Percentiles rank a stretch among this genome's conserved stretches.
Evolutionary conservation across 2,329 filamentous ascomycete species (phyloP).

Genomic region (Exserohilum rostratum): DNA sequence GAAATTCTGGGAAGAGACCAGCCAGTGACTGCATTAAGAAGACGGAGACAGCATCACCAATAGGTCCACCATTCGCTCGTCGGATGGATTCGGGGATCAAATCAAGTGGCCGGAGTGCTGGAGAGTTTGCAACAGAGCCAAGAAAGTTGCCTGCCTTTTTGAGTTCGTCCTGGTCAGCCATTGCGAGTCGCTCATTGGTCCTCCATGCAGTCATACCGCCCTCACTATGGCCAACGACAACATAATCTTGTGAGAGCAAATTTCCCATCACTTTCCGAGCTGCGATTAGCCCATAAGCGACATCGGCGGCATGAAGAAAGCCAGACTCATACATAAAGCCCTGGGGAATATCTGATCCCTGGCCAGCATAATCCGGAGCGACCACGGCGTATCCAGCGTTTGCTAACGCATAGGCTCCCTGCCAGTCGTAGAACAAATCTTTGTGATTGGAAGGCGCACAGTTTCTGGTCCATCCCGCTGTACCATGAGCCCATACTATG

Average conservation of each 20-base stretch:
- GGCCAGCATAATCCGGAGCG: conserved; percentile 26
- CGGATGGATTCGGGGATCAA: conserved; percentile 28
- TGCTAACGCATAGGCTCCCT: conserved; percentile 23
- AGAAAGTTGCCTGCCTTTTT: conserved; percentile 28
- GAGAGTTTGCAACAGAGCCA: conserved; percentile 27
- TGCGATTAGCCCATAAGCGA: conserved; percentile 23
- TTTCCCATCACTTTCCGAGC: conserved; percentile 26
- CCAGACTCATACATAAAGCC: conserved; percentile 32
- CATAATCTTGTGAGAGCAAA: conserved; percentile 23
- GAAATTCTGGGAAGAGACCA: background rate
- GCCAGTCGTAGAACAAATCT: conserved; percentile 31
- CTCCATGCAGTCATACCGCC: conserved; percentile 34
- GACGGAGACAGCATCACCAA: conserved; percentile 28
- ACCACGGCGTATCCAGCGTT: conserved; percentile 28
- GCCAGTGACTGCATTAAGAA: conserved; percentile 27
- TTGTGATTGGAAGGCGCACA: conserved; percentile 26
- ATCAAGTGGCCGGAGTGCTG: conserved; percentile 29
- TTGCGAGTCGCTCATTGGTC: conserved; percentile 27
- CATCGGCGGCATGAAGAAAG: conserved; percentile 28
- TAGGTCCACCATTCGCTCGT: conserved; percentile 24
- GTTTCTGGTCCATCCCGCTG: conserved; percentile 14
- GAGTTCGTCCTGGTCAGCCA: conserved; percentile 23
- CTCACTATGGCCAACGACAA: conserved; percentile 31
- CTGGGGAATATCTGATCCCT: conserved; percentile 1
- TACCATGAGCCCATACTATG: conserved; percentile 26